These are phyloP conservation scores for Exophiala bonariae DNA, from an alignment of 2,329 filamentous ascomycete species.

Conservation along the genomic window DNA sequence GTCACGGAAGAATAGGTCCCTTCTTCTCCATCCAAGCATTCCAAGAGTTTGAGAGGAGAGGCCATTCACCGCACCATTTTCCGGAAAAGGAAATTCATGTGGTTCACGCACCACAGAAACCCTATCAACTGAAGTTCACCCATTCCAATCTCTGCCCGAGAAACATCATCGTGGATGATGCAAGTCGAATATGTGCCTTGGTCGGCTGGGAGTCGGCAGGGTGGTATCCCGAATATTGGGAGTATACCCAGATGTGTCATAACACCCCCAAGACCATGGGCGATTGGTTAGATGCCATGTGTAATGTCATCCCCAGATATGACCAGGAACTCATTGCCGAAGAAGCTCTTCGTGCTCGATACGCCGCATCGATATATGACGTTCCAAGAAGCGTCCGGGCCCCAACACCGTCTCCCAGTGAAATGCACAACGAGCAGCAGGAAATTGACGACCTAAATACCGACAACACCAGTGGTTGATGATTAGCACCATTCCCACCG, in stretches of 20 bases:
- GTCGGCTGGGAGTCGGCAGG: conserved; percentile 34
- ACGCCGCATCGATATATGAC: conserved; percentile 24
- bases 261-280: conserved; percentile 21
- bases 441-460: conserved; percentile 28
- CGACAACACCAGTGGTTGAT: conserved; percentile 26
- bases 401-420: conserved; percentile 22
- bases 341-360: conserved; percentile 22
- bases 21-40: conserved; percentile 28
- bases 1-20: conserved; percentile 23
- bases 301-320: conserved; percentile 22
- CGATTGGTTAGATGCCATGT: conserved; percentile 27
- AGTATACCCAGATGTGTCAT: conserved; percentile 32
- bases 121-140: conserved; percentile 32
- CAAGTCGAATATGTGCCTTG: conserved; percentile 28
- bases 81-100: conserved; percentile 22
- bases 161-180: conserved; percentile 31
- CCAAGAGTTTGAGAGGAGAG: conserved; percentile 26
- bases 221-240: conserved; percentile 35
- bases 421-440: conserved; percentile 18
- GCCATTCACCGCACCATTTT: conserved; percentile 24
- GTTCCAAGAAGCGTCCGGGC: conserved; percentile 23
- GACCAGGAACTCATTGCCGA: conserved; percentile 26
- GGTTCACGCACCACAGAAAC: conserved; percentile 21
- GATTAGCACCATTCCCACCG: no score
- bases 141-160: conserved; percentile 31